Conservation (phyloP, 1,139 yeast species). For the Hyphopichia buzzinii region DNA sequence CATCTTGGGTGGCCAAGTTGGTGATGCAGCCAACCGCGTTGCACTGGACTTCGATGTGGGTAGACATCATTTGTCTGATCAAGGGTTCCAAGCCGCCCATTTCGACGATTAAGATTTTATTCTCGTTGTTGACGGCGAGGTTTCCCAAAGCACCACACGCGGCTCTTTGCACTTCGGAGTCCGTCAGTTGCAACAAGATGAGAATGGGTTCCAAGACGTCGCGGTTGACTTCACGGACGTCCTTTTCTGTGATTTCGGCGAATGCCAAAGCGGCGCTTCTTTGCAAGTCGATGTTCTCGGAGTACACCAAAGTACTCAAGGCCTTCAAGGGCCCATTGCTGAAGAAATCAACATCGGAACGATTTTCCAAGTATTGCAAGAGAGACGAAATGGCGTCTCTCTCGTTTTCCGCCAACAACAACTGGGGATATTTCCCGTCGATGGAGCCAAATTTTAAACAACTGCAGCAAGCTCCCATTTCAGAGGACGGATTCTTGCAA, state of each 20-base stretch:
- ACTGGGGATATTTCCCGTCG: slow-evolving; percentile 63
- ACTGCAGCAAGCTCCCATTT: slow-evolving; percentile 70
- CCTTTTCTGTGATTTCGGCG: slow-evolving; percentile 97
- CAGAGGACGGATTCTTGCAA: no score
- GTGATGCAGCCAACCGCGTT: slow-evolving; percentile 99
- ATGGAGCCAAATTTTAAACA: slow-evolving; percentile 42
- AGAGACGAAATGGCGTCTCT: slow-evolving; percentile 93
- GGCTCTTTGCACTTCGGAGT: slow-evolving; percentile 94
- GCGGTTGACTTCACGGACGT: slow-evolving; percentile 83
- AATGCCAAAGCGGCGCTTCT: slow-evolving; percentile 97
- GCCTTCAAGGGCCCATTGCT: slow-evolving; percentile 89
- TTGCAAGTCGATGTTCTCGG: slow-evolving; percentile 91
- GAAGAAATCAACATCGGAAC: slow-evolving; percentile 85
- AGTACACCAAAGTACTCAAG: slow-evolving; percentile 85
- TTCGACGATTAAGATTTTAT: slow-evolving; percentile 88
- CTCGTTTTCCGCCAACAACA: slow-evolving; percentile 90
- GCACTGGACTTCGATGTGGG: slow-evolving; percentile 97
- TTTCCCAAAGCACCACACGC: slow-evolving; percentile 99
- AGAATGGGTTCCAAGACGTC: slow-evolving; percentile 93
- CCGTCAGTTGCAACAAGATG: slow-evolving; percentile 80
- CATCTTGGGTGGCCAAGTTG: slow-evolving; percentile 97
- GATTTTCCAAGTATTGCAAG: slow-evolving; percentile 81
- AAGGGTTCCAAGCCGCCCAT: slow-evolving; percentile 98
- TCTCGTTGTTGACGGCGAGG: slow-evolving; percentile 93
- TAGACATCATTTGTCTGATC: slow-evolving; percentile 95